Percentiles rank a stretch among this genome's conserved stretches.
phyloP scores from a whole-genome alignment of 352 stramenopile genomes.

The Phytophthora sojae region DNA sequence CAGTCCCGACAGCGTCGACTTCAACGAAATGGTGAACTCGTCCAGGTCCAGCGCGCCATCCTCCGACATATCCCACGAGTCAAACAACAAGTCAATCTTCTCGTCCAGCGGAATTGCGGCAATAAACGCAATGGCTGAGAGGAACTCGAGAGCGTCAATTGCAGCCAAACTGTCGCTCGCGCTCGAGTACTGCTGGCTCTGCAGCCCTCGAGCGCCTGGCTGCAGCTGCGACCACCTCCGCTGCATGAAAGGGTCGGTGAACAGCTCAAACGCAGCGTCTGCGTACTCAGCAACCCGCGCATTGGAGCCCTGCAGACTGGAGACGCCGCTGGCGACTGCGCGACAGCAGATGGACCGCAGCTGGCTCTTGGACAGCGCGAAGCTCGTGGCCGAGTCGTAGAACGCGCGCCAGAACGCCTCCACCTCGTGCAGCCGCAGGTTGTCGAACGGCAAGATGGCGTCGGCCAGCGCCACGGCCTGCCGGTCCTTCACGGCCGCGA shows the following conservation, averaged over 20 bases:
- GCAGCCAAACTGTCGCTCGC: conserved; percentile 20
- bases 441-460: conserved; percentile 76
- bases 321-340: conserved; percentile 40
- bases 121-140: conserved; percentile 79
- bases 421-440: conserved; percentile 73
- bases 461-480: conserved; percentile 57
- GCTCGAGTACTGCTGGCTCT: conserved; percentile 28
- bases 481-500: conserved; percentile 55
- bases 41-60: conserved; percentile 80
- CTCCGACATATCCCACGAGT: conserved; percentile 90
- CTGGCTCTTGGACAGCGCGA: conserved; percentile 67
- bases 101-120: conserved; percentile 64
- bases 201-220: conserved; percentile 11
- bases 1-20: conserved; percentile 81
- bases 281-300: conserved; percentile 50
- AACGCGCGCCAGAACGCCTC: conserved; percentile 87
- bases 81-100: conserved; percentile 86
- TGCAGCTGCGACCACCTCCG: conserved; percentile 35
- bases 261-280: conserved; percentile 67
- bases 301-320: conserved; percentile 50
- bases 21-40: conserved; percentile 89
- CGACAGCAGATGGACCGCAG: conserved; percentile 73
- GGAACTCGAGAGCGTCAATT: conserved; percentile 85
- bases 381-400: conserved; percentile 80
- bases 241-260: conserved; percentile 41